These are phyloP conservation scores for Tuber microsphaerosporum DNA, from an alignment of 495 filamentous ascomycete genomes.

Conservation along the genomic window DNA sequence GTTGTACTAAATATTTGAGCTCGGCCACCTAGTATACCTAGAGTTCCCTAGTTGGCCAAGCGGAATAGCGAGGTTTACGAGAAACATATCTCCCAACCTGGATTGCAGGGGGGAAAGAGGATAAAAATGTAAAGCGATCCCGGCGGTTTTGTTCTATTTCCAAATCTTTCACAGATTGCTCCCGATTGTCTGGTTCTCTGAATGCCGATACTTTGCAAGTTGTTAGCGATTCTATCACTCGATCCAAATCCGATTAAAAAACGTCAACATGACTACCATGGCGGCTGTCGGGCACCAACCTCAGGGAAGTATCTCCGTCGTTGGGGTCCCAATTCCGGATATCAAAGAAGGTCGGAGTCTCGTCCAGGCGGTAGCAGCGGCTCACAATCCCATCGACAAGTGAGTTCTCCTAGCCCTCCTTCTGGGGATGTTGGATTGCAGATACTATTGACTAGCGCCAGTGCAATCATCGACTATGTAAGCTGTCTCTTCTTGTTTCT, in stretches of 20 bases:
- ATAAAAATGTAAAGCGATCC: background rate
- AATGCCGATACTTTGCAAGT: background rate
- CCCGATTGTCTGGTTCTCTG: background rate
- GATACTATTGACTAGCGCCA: background rate
- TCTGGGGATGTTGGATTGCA: background rate
- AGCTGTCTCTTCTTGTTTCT: background rate
- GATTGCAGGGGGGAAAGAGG: background rate
- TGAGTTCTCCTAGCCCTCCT: background rate
- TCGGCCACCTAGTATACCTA: background rate
- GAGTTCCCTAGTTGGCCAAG: background rate
- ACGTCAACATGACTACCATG: background rate
- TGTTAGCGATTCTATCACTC: background rate
- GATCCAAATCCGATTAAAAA: background rate
- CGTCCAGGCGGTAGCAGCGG: background rate
- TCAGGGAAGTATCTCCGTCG: background rate
- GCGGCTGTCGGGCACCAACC: background rate
- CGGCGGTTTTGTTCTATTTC: background rate
- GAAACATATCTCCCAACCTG: rapidly evolving
- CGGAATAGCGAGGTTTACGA: background rate
- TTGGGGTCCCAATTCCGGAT: background rate
- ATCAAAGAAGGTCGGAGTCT: background rate
- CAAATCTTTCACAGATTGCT: background rate
- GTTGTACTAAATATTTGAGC: background rate
- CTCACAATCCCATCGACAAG: background rate
- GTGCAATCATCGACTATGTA: background rate